Evolutionary conservation across 108 stramenopile species (phyloP), one percentile per base, ranked within the genome.

Genomic region (Schizochytrium sp.): DNA sequence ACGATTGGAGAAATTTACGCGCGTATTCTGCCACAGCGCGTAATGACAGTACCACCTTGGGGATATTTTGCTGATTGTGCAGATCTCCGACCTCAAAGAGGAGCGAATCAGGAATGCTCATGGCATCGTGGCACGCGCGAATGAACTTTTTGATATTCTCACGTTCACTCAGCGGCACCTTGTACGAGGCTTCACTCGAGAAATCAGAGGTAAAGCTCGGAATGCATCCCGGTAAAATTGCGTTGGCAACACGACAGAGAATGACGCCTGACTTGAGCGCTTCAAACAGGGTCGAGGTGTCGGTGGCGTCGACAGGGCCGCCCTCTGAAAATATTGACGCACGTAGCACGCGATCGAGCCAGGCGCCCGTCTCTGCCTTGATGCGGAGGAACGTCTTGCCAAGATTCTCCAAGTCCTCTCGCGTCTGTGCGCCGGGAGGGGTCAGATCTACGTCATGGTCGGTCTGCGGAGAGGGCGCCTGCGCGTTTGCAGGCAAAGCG

Each of bases 11-110:
- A 4, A 53, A 83, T 23, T 53, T 53, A 6, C 76, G 45, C 45
- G 76, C 76, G 51, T 83, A 83, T 4, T 83, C 76, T 6, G 76
- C 76, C 12, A 83, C 76, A 12, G 76, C 76, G 51, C 76, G 76
- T 16, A 83, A 53, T 0, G 76, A 83, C 10, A 83, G 76, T 45
- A 83, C 28, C 51, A 83, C 76, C 76, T 83, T 83, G 10, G 76
- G 76, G 48, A 83, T 83, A 23, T 83, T 83, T 83, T 83, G 76
- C 76, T 25, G n/a, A 23, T 83, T 83, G 51, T 83, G 76, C 23
- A 83, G 76, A 45, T 83, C 76, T 6, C 51, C 51, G 12, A 53
- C 45, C n/a, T 83, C 51, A 53, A 83, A 83, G 12, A 83, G n/a
- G 6, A 83, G 23, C 18, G 76, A 83, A 34, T 83, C 76, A 6